phyloP scores from a whole-genome alignment of 2,329 filamentous ascomycete genomes.

The Hortaea werneckii region DNA sequence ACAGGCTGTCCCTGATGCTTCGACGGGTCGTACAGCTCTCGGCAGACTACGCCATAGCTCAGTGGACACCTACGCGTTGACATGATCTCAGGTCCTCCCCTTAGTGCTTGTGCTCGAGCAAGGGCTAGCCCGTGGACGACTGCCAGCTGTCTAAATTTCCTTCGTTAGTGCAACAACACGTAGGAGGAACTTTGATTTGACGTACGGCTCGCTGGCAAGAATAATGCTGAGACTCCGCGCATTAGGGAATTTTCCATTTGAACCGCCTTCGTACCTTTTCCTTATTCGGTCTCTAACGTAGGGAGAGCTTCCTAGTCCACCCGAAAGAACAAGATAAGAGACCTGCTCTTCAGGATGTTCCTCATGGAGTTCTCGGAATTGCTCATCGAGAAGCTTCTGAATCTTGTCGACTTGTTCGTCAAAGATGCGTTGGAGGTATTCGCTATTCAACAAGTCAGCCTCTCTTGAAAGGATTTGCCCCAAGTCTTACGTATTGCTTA shows the following conservation, averaged over 20 bases:
- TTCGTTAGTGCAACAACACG: neutral
- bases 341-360: neutral
- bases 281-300: neutral
- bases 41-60: slow-evolving; percentile 11
- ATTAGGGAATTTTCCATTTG: neutral
- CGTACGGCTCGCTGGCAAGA: slow-evolving; percentile 10
- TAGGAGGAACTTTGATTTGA: no score
- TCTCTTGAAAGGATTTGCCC: neutral
- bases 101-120: neutral
- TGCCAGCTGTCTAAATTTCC: slow-evolving; percentile 2
- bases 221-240: slow-evolving; percentile 4
- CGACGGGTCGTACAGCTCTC: slow-evolving; percentile 8
- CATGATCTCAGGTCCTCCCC: slow-evolving; percentile 3
- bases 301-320: slow-evolving; percentile 1
- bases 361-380: neutral
- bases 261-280: neutral
- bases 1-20: slow-evolving; percentile 5
- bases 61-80: slow-evolving; percentile 5
- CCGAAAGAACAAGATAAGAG: neutral
- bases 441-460: neutral
- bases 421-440: slow-evolving; percentile 1
- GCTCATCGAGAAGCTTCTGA: neutral
- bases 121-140: slow-evolving; percentile 2
- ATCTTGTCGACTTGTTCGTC: slow-evolving; percentile 1
- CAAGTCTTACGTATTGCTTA: no score